Evolutionary conservation across 768 basidiomycete genomes (phyloP), one percentile per base, ranked within the genome.

Genomic region (Amanita brunnescens): DNA sequence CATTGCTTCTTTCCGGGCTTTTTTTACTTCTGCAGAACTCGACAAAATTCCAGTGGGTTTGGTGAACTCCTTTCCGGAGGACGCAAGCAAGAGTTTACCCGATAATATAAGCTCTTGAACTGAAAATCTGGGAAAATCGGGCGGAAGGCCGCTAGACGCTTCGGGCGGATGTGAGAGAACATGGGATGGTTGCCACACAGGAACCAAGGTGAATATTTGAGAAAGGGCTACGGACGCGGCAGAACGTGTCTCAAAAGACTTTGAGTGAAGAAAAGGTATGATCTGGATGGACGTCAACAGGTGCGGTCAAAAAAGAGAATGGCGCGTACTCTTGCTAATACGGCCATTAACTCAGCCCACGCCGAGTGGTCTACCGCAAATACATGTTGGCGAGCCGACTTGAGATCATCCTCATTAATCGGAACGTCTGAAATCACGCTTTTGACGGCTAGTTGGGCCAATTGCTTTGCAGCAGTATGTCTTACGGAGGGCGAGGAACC

Each of bases 401-500:
- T 89, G 58, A 85, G 68, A 64, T 89, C 83, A 54, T 91, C 87
- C 60, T 89, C 85, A 47, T 70, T 67, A 57, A 83, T 70, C n/a
- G 81, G 73, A 47, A 89, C 85, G 73, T 91, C 88, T 62, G 78
- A 83, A 51, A 83, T 81, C 53, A 96, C 86, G 57, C 84, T 84
- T 67, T 91, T 86, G 16, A 81, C 85, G 0, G 92, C 92, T 47
- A 99, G 75, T 56, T 94, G 90, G 0, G 93, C 93, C 40, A 99
- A 76, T 65, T 99, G 96, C 61, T 91, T 93, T 4, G 94, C 94
- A 0, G 96, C 95, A n/a, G 96, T 96, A 55, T 83, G 83, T 63
- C 94, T 81, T 57, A 99, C 86, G 45, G 87, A 86, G 37, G 78
- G 69, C 2, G 92, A 92, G 10, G 95, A 94, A 40, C 96, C 96